Evolutionary conservation across 2,329 filamentous ascomycete species (phyloP).

Genomic region (Colletotrichum sp.): DNA sequence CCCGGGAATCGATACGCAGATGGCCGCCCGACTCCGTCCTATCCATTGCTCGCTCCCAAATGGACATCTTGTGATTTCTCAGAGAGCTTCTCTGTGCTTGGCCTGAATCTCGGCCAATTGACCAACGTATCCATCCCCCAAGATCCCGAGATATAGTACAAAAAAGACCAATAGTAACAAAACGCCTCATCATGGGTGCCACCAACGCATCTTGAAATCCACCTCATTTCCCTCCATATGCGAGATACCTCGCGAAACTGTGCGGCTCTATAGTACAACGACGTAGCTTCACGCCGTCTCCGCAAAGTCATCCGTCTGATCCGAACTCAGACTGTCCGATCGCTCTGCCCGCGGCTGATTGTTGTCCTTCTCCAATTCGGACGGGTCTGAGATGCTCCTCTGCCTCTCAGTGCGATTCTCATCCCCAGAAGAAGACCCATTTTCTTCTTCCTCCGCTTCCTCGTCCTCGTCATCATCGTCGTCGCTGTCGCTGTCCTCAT

Average conservation of each 20-base stretch:
- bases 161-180: conserved; percentile 5
- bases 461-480: conserved; percentile 54
- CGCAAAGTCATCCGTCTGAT: not conserved
- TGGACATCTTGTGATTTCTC: not conserved
- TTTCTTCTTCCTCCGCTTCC: conserved; percentile 55
- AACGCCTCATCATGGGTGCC: conserved; percentile 11
- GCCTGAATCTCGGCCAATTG: not conserved
- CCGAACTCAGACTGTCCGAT: conserved; percentile 8
- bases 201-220: not conserved
- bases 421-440: conserved; percentile 45
- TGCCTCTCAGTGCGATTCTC: conserved; percentile 62
- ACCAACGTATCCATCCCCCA: conserved; percentile 12
- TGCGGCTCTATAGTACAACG: not conserved
- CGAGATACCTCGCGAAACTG: not conserved
- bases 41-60: conserved; percentile 12
- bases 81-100: not conserved
- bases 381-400: conserved; percentile 52
- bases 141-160: conserved; percentile 19
- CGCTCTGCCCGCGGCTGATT: not conserved
- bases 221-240: not conserved
- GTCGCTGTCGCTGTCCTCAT: conserved; percentile 71
- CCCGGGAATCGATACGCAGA: conserved; percentile 11
- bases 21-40: conserved; percentile 10
- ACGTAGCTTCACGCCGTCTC: not conserved
- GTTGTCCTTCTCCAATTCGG: conserved; percentile 8